Base-by-base conservation (phyloP, 73 alveolate genomes). In the Blepharisma stoltei region DNA sequence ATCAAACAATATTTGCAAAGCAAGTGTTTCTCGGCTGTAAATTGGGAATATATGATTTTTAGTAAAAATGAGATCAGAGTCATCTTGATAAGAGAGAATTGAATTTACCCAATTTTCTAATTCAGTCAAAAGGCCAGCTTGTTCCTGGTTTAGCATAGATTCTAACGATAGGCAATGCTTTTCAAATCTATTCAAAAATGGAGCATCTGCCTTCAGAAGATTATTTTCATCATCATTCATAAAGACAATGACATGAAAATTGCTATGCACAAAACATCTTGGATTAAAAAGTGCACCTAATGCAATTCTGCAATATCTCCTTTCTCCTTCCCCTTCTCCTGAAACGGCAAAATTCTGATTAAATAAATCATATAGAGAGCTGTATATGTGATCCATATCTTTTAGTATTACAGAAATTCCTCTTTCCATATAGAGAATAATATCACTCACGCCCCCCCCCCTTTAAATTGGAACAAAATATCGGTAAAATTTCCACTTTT, bases 171-270 rank as follows among this genome's bases (percentile, higher is more conserved):
- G 2, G 21, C 4, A 38, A 69, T 69, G 87, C 80, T 83, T 83
- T 48, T 81, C 86, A 80, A 83, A 80, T 78, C 91, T 65, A 45
- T 83, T 83, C 1, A 83, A 53, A 21, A 83, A 67, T 6, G 91
- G 91, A 50, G 87, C 70, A 43, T 83, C 91, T 54, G 54, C 49
- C 37, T 67, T 6, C 9, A 67, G 8, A 0, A 78, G 81, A n/a
- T 20, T 32, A 20, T 68, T 45, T 7, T 7, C 43, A 43, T 83
- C 71, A 11, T 32, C 77, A 44, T 69, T 53, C 21, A 69, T 9
- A 54, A 83, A 41, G 8, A 83, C 9, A 6, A 80, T 48, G 20
- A 67, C 55, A 41, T 80, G 71, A 69, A 83, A 83, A 9, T 67
- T 68, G 0, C 9, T 27, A 70, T 79, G 71, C 5, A 83, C 91